phyloP scores from a whole-genome alignment of 345 rosid genomes.

The Raphanus raphanistrum region DNA sequence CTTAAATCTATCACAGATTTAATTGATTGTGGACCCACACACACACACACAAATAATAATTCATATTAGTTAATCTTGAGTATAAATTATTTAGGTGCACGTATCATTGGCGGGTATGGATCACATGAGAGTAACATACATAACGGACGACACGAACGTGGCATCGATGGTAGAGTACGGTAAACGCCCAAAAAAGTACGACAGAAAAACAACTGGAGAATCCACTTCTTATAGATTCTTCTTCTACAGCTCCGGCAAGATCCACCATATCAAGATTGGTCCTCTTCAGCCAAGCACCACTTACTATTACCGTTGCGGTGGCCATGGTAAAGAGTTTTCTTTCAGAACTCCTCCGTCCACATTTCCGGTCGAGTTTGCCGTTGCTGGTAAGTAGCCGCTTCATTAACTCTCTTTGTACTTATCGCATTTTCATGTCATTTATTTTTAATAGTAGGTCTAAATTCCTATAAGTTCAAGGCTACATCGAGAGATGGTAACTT shows the following conservation, averaged over 20 bases:
- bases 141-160: slow-evolving; percentile 50
- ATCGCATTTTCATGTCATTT: not conserved
- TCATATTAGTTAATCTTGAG: not conserved
- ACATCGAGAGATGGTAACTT: not conserved
- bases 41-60: not conserved
- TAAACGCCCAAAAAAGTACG: slow-evolving; percentile 47
- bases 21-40: not conserved
- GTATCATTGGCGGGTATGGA: slow-evolving; percentile 63
- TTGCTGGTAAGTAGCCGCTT: slow-evolving; percentile 53
- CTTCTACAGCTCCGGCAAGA: slow-evolving; percentile 68
- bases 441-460: not conserved
- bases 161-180: slow-evolving; percentile 70
- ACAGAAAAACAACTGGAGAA: slow-evolving; percentile 47
- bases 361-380: slow-evolving; percentile 69
- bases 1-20: not conserved
- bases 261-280: slow-evolving; percentile 82
- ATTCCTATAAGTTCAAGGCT: not conserved
- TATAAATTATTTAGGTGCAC: slow-evolving; percentile 57
- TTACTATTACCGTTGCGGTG: slow-evolving; percentile 82
- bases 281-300: slow-evolving; percentile 61
- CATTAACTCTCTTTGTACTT: not conserved
- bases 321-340: slow-evolving; percentile 71
- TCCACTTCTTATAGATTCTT: slow-evolving; percentile 60
- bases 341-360: slow-evolving; percentile 74
- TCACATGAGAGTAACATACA: slow-evolving; percentile 68